These are phyloP conservation scores for Cordyceps pruinosa DNA, from an alignment of 2,329 filamentous ascomycete genomes.

Conservation along the genomic window DNA sequence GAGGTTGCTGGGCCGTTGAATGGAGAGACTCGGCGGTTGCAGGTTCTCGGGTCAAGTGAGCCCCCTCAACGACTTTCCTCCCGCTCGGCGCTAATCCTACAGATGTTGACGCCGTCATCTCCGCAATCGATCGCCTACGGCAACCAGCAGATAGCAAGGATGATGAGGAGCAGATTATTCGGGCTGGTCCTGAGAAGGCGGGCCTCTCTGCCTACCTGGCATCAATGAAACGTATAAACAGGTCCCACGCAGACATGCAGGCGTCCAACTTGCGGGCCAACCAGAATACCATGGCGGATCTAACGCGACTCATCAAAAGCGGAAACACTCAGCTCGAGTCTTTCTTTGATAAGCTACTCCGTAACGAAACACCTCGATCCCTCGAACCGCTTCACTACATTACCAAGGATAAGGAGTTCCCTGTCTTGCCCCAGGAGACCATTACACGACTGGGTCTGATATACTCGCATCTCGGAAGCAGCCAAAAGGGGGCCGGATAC, in stretches of 20 bases:
- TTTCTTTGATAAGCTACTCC: slow-evolving; percentile 71
- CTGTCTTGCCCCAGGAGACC: slow-evolving; percentile 68
- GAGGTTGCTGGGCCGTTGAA: slow-evolving; percentile 90
- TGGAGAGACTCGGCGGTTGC: slow-evolving; percentile 82
- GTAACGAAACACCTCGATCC: slow-evolving; percentile 66
- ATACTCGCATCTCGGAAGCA: slow-evolving; percentile 65
- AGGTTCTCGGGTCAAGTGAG: slow-evolving; percentile 75
- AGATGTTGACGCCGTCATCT: slow-evolving; percentile 81
- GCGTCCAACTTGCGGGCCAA: slow-evolving; percentile 88
- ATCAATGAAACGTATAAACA: slow-evolving; percentile 82
- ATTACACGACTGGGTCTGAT: slow-evolving; percentile 71
- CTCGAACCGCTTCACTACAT: slow-evolving; percentile 89
- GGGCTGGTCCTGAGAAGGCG: slow-evolving; percentile 74
- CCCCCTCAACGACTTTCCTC: slow-evolving; percentile 8
- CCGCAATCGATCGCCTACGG: slow-evolving; percentile 79
- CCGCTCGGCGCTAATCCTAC: slow-evolving; percentile 15
- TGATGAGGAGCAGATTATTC: slow-evolving; percentile 85
- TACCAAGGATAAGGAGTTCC: slow-evolving; percentile 83
- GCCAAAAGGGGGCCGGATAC: slow-evolving; percentile 43
- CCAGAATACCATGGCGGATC: slow-evolving; percentile 77
- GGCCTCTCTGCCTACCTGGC: slow-evolving; percentile 80
- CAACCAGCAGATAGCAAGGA: slow-evolving; percentile 90
- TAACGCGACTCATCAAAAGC: slow-evolving; percentile 67
- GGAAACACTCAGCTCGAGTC: slow-evolving; percentile 80
- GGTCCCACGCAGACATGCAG: slow-evolving; percentile 76